A percentile compares a stretch with the other conserved stretches of the same genome.
Conservation (phyloP, 2,329 filamentous ascomycete genomes). For the Ploettnerulaceae sp. region DNA sequence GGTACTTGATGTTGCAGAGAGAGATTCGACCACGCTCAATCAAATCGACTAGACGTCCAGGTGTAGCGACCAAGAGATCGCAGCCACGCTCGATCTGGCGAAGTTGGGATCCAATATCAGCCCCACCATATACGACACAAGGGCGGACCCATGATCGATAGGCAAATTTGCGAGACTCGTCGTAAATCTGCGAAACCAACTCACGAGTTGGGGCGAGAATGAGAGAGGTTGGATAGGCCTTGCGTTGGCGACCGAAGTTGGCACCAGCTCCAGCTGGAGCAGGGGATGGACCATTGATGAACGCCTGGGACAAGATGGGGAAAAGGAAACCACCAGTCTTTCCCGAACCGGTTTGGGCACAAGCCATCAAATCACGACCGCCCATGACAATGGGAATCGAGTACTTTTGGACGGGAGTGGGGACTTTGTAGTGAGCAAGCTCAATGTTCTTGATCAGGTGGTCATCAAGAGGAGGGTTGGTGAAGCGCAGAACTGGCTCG, state of each 20-base stretch:
- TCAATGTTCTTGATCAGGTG: constrained; percentile 91
- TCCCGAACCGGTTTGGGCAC: constrained; percentile 98
- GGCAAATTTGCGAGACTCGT: constrained; percentile 95
- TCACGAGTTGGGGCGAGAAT: constrained; percentile 97
- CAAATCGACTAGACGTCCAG: constrained; percentile 93
- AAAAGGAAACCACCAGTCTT: constrained; percentile 99
- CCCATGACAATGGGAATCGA: constrained; percentile 98
- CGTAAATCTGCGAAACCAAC: constrained; percentile 97
- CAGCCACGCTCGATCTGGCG: constrained; percentile 97
- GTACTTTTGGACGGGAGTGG: constrained; percentile 98
- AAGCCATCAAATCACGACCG: constrained; percentile 97
- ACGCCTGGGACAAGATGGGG: constrained; percentile 97
- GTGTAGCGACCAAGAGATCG: constrained; percentile 93
- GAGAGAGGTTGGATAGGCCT: constrained; percentile 93
- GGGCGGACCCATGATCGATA: constrained; percentile 99
- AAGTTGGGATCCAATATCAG: constrained; percentile 96
- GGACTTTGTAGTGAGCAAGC: constrained; percentile 88
- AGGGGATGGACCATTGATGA: constrained; percentile 77
- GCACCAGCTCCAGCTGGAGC: constrained; percentile 59
- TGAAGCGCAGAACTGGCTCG: constrained; percentile 85
- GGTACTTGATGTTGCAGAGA: constrained; percentile 97
- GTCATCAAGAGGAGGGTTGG: constrained; percentile 90
- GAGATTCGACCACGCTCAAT: constrained; percentile 98
- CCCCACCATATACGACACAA: constrained; percentile 98
- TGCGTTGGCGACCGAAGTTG: constrained; percentile 88